Base-by-base conservation (phyloP, 2,329 filamentous ascomycete genomes). In the Fusarium chaquense region DNA sequence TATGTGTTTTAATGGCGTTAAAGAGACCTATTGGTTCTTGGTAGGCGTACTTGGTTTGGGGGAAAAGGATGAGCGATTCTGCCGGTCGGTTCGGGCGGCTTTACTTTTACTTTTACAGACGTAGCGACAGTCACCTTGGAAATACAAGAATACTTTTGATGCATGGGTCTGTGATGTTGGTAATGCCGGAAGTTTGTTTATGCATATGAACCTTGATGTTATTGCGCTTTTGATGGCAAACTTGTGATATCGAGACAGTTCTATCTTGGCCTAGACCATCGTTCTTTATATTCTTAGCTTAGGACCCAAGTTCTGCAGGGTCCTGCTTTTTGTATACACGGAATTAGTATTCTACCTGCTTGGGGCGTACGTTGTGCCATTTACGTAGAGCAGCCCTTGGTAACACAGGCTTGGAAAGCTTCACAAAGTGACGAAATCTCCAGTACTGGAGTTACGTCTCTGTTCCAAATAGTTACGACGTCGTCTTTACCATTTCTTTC, bases 1-100 rank as follows among this genome's bases (percentile, higher is more conserved):
- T n/a, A 44, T 45, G 62, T 38, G 54, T 53, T 65, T 40, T 24
- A 58, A 64, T 46, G 67, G 67, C 53, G 67, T 70, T 67, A 36
- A 11, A 20, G 5, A 13, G 24, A 10, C 24, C 10, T 35, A 33
- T 43, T 24, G 35, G 49, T 51, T 46, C n/a, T 52, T 45, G 36
- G 16, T 45, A 13, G 67, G 67, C 58, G 53, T 64, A 68, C 30
- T n/a, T 44, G 54, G 26, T 53, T 55, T 30, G 50, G 18, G 13
- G 46, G 24, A 24, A 45, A 30, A 43, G 38, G 38, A 52, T 51
- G 33, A 68, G 67, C 50, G 67, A 62, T 58, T 70, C 45, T n/a
- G 20, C 16, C 16, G 53, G 40, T 36, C 6, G 24, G 41, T 45
- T 40, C 24, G 52, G 43, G 26, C 43, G 26, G 40, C 41, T 68